Evolutionary conservation across 2,329 filamentous ascomycete genomes (phyloP), one percentile per base, ranked within the genome.

Genomic region (Aspergillus luchuensis): DNA sequence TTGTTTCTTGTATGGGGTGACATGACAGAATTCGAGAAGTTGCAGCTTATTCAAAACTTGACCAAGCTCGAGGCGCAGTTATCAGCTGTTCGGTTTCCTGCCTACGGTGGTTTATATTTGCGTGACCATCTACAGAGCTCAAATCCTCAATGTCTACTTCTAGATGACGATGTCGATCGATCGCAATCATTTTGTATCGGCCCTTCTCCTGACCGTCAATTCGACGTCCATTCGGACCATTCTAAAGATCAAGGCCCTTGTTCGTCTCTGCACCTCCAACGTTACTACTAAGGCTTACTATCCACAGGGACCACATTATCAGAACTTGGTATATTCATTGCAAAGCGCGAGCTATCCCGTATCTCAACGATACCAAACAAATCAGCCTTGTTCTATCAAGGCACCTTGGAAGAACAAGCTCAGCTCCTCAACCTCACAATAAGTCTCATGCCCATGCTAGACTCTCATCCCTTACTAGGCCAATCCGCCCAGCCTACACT

Each of bases 1-100:
- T 61, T 78, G 47, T 68, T 69, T 51, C 41, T 72, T 57, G 63
- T 38, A 61, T 74, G 71, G 73, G 67, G 63, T 17, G 62, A 56
- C 10, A 64, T 67, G 58, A 7, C 55, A 3, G 60, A 66, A 21
- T 21, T 58, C n/a, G 62, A 71, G 25, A 60, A 62, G 23, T 30
- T 68, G 8, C 39, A 68, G 17, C 59, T 73, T 7, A 71, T 71
- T 13, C 67, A 63, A 47, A 57, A 63, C 25, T 50, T 71, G 41
- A 67, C 67, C 5, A 15, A 66, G 36, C 51, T 68, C 7, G 67
- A 72, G 55, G 63, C 65, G 39, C 60, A 71, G 15, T 50, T 72
- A 8, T 62, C 63, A 4, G 58, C 55, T 33, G 65, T 71, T 41
- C 1, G 7, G 8, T 68, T 71, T 51, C 62, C 67, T 53, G 65